phyloP scores from a whole-genome alignment of 768 basidiomycete genomes.

The Inosperma sp. region DNA sequence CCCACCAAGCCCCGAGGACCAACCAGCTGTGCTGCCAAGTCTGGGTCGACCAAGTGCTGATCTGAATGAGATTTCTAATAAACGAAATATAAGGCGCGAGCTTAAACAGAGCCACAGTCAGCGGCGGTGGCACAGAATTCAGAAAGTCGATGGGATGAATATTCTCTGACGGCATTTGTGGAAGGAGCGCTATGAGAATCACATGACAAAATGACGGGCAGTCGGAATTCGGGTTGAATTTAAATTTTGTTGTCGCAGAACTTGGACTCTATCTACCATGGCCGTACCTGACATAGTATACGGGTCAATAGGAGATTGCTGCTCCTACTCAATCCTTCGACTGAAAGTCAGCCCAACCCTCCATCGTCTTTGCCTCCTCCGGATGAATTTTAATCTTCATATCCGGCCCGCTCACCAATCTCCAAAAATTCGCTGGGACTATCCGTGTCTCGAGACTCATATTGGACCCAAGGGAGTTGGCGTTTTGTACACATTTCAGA shows the following conservation, averaged over 20 bases:
- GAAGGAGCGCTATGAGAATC: constrained; percentile 14
- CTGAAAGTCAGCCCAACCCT: constrained; percentile 1
- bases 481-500: constrained; percentile 3
- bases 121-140: constrained; percentile 54
- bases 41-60: constrained; percentile 52
- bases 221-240: no score
- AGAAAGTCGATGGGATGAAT: constrained; percentile 42
- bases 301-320: background rate
- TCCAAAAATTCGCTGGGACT: background rate
- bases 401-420: background rate
- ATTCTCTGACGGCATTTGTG: constrained; percentile 15
- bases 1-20: constrained; percentile 72
- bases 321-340: background rate
- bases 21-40: constrained; percentile 61
- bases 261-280: no score
- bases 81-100: constrained; percentile 52
- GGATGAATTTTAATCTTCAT: background rate
- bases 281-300: background rate
- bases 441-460: background rate
- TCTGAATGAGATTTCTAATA: constrained; percentile 41
- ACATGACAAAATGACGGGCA: constrained; percentile 5
- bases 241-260: no score
- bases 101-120: constrained; percentile 56
- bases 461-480: background rate
- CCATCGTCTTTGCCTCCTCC: background rate